These are phyloP conservation scores for Pisolithus orientalis DNA, from an alignment of 768 basidiomycete genomes.

Conservation along the genomic window DNA sequence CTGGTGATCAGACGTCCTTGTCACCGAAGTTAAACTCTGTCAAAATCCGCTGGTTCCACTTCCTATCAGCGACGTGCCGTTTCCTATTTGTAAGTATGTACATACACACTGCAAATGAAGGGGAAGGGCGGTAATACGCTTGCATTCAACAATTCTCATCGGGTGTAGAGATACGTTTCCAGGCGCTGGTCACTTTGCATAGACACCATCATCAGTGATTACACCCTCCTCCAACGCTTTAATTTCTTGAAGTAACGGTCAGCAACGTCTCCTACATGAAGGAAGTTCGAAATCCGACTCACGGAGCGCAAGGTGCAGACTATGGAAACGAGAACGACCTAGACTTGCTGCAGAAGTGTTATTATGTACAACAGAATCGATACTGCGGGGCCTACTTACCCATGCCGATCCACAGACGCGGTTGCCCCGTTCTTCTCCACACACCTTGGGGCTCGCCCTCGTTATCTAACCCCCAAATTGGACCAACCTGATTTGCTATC, in stretches of 20 bases:
- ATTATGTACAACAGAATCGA: neutral
- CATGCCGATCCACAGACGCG: constrained; percentile 30
- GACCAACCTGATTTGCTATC: constrained; percentile 38
- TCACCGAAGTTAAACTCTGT: no score
- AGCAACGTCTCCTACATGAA: neutral
- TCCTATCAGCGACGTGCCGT: no score
- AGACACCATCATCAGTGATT: constrained; percentile 9
- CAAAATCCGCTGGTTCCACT: no score
- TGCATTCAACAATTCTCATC: no score
- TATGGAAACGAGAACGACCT: constrained; percentile 18
- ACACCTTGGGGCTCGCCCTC: constrained; percentile 55
- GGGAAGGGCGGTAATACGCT: no score
- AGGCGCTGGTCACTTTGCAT: neutral
- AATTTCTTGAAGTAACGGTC: constrained; percentile 16
- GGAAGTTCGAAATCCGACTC: neutral
- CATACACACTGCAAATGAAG: no score
- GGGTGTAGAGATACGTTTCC: neutral
- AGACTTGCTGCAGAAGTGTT: constrained; percentile 13
- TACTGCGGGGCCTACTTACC: constrained; percentile 8
- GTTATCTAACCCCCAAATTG: constrained; percentile 59
- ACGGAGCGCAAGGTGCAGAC: constrained; percentile 27
- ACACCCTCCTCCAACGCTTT: constrained; percentile 25
- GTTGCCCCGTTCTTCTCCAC: constrained; percentile 27
- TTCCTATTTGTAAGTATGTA: no score
- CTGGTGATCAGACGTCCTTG: no score